Percentiles rank a stretch among this genome's conserved stretches.
phyloP scores from a whole-genome alignment of 2,329 filamentous ascomycete genomes.

The Microdochium trichocladiopsis region DNA sequence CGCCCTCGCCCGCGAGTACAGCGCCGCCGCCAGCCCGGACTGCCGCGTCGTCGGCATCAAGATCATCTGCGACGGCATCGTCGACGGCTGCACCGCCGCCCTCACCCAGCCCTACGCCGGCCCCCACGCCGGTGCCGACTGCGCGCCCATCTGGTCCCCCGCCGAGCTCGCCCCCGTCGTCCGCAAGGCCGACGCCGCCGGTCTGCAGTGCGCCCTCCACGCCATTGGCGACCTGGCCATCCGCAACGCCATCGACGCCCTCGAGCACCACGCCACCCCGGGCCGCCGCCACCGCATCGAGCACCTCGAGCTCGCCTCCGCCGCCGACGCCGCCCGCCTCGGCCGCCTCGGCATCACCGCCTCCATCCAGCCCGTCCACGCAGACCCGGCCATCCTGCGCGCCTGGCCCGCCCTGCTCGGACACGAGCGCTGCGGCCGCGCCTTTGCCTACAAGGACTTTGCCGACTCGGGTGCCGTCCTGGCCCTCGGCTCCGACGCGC shows the following conservation, averaged over 20 bases:
- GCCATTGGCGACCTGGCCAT: conserved; percentile 59
- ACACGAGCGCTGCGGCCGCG: conserved; percentile 42
- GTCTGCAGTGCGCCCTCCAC: conserved; percentile 56
- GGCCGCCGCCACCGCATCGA: conserved; percentile 54
- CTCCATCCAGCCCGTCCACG: conserved; percentile 50
- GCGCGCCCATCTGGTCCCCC: conserved; percentile 42
- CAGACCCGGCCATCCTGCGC: conserved; percentile 52
- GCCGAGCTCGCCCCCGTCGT: conserved; percentile 47
- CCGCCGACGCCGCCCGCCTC: conserved; percentile 47
- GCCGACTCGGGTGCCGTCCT: conserved; percentile 33
- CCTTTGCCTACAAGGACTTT: conserved; percentile 59
- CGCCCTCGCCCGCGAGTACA: conserved; percentile 37
- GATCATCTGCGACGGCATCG: conserved; percentile 56
- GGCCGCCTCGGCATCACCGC: conserved; percentile 53
- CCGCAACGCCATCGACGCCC: conserved; percentile 47
- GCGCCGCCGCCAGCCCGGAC: conserved; percentile 33
- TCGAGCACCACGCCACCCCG: conserved; percentile 33
- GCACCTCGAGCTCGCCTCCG: conserved; percentile 53
- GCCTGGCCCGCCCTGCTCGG: conserved; percentile 56
- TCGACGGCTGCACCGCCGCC: conserved; percentile 59
- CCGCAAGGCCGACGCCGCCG: conserved; percentile 40
- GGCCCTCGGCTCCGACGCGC: conserved; percentile 37
- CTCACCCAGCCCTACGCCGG: conserved; percentile 51
- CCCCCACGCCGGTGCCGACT: conserved; percentile 31
- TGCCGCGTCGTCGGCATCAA: conserved; percentile 53